Evolutionary conservation across 192 early-diverging fungal genomes (phyloP).

Genomic region (Mortierella antarctica): DNA sequence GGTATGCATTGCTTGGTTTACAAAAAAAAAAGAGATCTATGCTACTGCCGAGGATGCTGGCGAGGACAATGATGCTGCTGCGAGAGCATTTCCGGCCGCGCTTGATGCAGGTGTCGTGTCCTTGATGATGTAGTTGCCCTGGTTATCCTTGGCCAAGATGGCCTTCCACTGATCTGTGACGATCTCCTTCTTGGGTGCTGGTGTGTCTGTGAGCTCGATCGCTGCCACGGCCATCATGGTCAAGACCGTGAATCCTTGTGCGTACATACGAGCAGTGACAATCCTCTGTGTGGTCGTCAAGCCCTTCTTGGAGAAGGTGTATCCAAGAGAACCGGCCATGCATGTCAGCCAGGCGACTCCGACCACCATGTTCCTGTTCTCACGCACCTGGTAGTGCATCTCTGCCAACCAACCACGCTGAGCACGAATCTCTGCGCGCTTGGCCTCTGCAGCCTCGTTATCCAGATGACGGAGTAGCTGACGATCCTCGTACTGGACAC

Average conservation of each 20-base stretch:
- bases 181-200: conserved; percentile 27
- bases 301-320: conserved; percentile 49
- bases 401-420: conserved; percentile 41
- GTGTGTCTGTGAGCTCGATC: conserved; percentile 33
- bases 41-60: neutral
- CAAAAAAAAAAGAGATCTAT: neutral
- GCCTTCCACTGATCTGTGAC: conserved; percentile 53
- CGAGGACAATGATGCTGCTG: conserved; percentile 22
- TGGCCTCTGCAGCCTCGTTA: conserved; percentile 38
- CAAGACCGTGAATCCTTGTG: conserved; percentile 49
- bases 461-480: conserved; percentile 50
- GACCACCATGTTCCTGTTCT: conserved; percentile 47
- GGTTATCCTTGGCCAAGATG: conserved; percentile 49
- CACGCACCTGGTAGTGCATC: conserved; percentile 50
- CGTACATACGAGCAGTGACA: conserved; percentile 54
- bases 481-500: conserved; percentile 50
- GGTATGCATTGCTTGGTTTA: too few relatives aligned
- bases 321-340: conserved; percentile 48
- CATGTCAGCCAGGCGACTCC: conserved; percentile 40
- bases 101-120: conserved; percentile 3
- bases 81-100: neutral
- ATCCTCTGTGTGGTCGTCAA: conserved; percentile 48
- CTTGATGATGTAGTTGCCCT: conserved; percentile 50
- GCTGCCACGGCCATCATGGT: conserved; percentile 52
- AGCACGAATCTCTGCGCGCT: conserved; percentile 44